Base-by-base conservation (phyloP, 176 grass and related monocot species). In the Oryza longistaminata region DNA sequence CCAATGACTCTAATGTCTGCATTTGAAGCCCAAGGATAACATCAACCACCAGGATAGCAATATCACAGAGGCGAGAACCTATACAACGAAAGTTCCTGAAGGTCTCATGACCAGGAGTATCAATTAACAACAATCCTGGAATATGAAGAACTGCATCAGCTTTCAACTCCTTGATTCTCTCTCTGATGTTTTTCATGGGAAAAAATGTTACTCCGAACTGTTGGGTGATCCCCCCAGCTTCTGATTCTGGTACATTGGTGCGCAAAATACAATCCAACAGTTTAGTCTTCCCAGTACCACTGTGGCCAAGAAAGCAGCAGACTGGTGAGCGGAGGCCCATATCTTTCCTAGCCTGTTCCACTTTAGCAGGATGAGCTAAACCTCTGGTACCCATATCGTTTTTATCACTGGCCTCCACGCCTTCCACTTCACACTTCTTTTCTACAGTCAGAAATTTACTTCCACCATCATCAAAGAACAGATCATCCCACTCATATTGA, bases 151-250 rank as follows among this genome's bases (percentile, higher is more conserved):
- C 92, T 64, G 95, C 90, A 93, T 97, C 92, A 62, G 88, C 92
- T 89, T 97, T 97, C 68, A 97, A 78, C 87, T 92, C 88, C 72
- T 68, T 94, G 25, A 93, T 98, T 88, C 95, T 98, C 79, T 98
- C 95, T 81, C 95, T 95, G 76, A 98, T 98, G 73, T 98, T 98
- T 85, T 98, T 93, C 43, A 88, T 92, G 45, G 92, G 95, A 81
- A 94, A 94, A 87, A 94, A 94, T n/a, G 92, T 94, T 1, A 92
- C 95, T 10, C 95, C 92, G n/a, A 97, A 94, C 73, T 97, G 95
- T 85, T 97, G 95, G 29, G 95, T 97, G n/a, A 97, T 97, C 82
- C 92, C 95, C 37, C 95, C 92, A 27, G 95, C 95, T 82, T 97
- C 95, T 86, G 90, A 90, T 81, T 92, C 92, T 80, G 94, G 95